Evolutionary conservation across 306 rosid genomes (phyloP).

Genomic region (Delonix regia): DNA sequence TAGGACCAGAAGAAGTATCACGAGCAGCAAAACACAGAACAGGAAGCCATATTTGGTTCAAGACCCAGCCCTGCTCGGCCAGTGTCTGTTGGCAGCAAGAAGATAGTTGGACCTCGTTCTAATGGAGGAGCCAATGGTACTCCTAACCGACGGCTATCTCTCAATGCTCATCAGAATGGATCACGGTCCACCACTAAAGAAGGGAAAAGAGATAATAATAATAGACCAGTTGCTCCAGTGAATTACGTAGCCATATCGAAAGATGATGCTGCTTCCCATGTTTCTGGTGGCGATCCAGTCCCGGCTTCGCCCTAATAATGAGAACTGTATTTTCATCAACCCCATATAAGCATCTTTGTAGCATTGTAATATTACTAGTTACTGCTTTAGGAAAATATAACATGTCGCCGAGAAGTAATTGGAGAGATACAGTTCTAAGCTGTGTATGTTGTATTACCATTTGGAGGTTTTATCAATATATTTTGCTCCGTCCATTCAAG

Average conservation of each 20-base stretch:
- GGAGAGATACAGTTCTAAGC: constrained; percentile 44
- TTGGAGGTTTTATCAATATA: constrained; percentile 47
- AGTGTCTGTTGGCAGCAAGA: constrained; percentile 58
- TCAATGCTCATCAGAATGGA: constrained; percentile 89
- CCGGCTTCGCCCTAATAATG: constrained; percentile 66
- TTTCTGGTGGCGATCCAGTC: constrained; percentile 73
- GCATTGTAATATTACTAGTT: constrained; percentile 55
- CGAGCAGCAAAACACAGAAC: constrained; percentile 81
- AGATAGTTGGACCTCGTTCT: constrained; percentile 76
- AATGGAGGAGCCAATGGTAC: constrained; percentile 88
- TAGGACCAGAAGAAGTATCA: constrained; percentile 94
- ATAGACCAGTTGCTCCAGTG: constrained; percentile 74
- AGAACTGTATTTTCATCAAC: constrained; percentile 35
- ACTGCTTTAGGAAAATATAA: constrained; percentile 61
- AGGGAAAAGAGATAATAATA: constrained; percentile 63
- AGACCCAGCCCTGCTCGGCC: constrained; percentile 90
- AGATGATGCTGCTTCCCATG: constrained; percentile 80
- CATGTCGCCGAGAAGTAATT: constrained; percentile 48
- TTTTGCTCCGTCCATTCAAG: constrained; percentile 30
- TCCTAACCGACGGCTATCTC: constrained; percentile 85
- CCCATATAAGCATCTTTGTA: constrained; percentile 47
- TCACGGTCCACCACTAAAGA: constrained; percentile 73
- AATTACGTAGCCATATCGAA: constrained; percentile 86
- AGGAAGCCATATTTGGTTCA: constrained; percentile 69
- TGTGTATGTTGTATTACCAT: constrained; percentile 50